Evolutionary conservation across 768 basidiomycete genomes (phyloP), one percentile per base, ranked within the genome.

Genomic region (Fomitopsis pulvina): DNA sequence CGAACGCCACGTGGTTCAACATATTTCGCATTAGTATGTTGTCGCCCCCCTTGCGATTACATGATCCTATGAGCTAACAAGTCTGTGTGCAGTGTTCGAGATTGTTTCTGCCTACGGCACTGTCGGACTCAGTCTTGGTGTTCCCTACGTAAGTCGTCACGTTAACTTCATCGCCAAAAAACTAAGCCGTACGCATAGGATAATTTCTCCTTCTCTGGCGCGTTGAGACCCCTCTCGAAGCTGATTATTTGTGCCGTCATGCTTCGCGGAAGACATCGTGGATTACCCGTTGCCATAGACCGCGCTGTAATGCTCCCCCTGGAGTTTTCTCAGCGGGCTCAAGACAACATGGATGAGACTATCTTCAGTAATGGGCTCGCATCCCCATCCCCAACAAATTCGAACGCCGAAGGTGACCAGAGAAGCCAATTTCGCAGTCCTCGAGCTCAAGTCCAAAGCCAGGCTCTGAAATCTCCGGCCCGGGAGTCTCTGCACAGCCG

Each of bases 181-280:
- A 58, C 39, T 41, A 48, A 48, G 45, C 27, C 40, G 48, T 11
- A 46, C 26, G 12, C 27, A 29, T 54, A 96, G 92, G 74, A 79
- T 62, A 86, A 87, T 62, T 90, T 80, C 58, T 90, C 89, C 0
- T 77, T 97, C 47, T 79, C 80, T 4, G 94, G 92, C 1, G 79
- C 84, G 9, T 81, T 94, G 51, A 71, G 75, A 12, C 78, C 85
- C 0, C 66, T 96, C 4, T 93, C 92, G 0, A 98, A 98, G 66
- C 75, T 98, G 29, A 81, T 98, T 50, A 57, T 97, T 24, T 84
- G 82, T 60, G 65, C 79, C 9, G 92, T 98, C 57, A 98, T 98
- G 91, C 76, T 99, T 53, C 87, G 96, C 50, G 92, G 93, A 7
- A 79, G 92, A 11, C 93, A 97, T 65, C 84, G 93, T 41, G 90